Percentiles rank a stretch among this genome's conserved stretches.
These are phyloP conservation scores for Erigeron philadelphicus DNA, from an alignment of 140 eudicot species.

Conservation along the genomic window DNA sequence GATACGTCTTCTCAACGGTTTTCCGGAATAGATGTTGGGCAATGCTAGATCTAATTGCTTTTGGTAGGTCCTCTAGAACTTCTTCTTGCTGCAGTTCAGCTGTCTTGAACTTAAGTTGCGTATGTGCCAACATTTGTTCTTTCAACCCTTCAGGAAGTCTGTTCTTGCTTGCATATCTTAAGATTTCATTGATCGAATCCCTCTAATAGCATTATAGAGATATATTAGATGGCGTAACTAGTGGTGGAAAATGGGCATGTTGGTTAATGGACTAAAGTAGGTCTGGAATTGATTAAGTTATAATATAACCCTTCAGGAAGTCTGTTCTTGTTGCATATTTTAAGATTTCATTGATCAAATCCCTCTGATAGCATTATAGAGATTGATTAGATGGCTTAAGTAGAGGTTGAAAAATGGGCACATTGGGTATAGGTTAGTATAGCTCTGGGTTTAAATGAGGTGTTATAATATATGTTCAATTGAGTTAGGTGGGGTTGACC, in stretches of 20 bases:
- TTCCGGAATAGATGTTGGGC: constrained; percentile 71
- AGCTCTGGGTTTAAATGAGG: neutral
- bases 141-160: constrained; percentile 76
- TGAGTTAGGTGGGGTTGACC: neutral
- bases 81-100: constrained; percentile 93
- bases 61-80: constrained; percentile 75
- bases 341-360: constrained; percentile 62
- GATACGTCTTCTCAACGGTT: constrained; percentile 66
- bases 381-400: constrained; percentile 10
- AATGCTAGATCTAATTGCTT: constrained; percentile 85
- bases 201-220: constrained; percentile 40
- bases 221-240: constrained; percentile 11
- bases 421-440: neutral
- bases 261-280: neutral
- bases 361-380: constrained; percentile 46
- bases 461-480: neutral
- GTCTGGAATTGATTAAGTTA: no score
- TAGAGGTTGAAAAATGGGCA: neutral
- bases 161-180: constrained; percentile 75
- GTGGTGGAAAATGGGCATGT: neutral
- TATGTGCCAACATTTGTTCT: constrained; percentile 91
- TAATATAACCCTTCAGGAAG: constrained; percentile 56
- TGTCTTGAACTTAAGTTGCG: constrained; percentile 76
- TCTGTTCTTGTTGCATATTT: constrained; percentile 68
- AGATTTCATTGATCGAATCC: constrained; percentile 67